Evolutionary conservation across 257 asterid species (phyloP), one percentile per base, ranked within the genome.

Genomic region (Thymus mandschuricus): DNA sequence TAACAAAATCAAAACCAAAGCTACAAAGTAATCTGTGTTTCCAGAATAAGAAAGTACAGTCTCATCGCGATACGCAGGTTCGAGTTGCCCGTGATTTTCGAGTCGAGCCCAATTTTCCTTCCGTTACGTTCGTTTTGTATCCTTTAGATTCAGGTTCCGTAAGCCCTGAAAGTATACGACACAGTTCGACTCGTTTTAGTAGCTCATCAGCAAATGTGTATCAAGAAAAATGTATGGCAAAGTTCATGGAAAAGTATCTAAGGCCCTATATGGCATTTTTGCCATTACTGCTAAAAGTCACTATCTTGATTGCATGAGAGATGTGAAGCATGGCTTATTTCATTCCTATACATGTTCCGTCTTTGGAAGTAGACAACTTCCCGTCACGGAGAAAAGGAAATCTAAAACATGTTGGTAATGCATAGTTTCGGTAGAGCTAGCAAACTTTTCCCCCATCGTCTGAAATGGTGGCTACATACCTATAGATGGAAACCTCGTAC

Each of bases 101-200:
- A 21, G 21, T 21, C 21, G 21, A 21, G 21, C 21, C 21, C 21
- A 21, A 21, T 21, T 21, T 63, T 31, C 71, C 52, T 6, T 67
- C 54, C 8, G 31, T 64, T 66, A 66, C 44, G 6, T 35, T 34
- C 21, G 63, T 51, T 67, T 67, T 50, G 5, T 67, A 52, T 67
- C 45, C 63, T 67, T 67, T 9, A 67, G 35, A 67, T 67, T 67
- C 61, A 67, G 38, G 52, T 67, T 67, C 52, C 48, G 73, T 11
- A 68, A 38, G 8, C 73, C 73, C 73, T 68, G 64, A 38, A 51
- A 66, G 11, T 4, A 31, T 27, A 43, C 0, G 30, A n/a, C 50
- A 30, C 2, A 6, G 7, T 8, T 21, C 21, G 21, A 21, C 21
- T 21, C 21, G 21, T 21, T 1, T n/a, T 30, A 6, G 3, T 3